Conservation (phyloP, 2,329 filamentous ascomycete genomes). For the Cladosporium colombiae region DNA sequence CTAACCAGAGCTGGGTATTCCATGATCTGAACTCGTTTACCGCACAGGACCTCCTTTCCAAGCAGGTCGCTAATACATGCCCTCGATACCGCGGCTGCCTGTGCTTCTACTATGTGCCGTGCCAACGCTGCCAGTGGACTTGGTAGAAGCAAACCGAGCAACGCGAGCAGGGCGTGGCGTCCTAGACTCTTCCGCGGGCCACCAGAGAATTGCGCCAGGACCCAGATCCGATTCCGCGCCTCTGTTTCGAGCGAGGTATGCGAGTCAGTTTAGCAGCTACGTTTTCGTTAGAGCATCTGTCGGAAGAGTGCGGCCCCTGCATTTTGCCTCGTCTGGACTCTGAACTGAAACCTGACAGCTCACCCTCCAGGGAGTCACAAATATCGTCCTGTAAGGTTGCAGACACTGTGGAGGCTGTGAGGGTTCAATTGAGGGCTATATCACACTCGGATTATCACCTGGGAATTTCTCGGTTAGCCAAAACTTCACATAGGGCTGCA, state of each 20-base stretch:
- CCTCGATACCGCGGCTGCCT: neutral
- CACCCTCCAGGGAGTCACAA: too few relatives aligned
- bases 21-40: neutral
- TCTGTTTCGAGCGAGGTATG: neutral
- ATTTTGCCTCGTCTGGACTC: neutral
- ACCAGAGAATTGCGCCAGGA: neutral
- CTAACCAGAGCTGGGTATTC: neutral
- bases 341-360: neutral
- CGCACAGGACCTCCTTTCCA: neutral
- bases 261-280: neutral
- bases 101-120: neutral
- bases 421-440: neutral
- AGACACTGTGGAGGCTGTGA: neutral
- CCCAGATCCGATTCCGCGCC: neutral
- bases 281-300: neutral
- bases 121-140: neutral
- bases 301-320: neutral
- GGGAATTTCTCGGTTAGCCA: neutral
- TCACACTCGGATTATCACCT: neutral
- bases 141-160: neutral
- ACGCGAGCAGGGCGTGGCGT: neutral
- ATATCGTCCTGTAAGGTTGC: neutral
- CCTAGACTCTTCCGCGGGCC: neutral
- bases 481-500: constrained; percentile 1
- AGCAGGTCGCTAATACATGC: neutral